Base-by-base conservation (phyloP, 768 basidiomycete species). In the Termitomyces sp. region DNA sequence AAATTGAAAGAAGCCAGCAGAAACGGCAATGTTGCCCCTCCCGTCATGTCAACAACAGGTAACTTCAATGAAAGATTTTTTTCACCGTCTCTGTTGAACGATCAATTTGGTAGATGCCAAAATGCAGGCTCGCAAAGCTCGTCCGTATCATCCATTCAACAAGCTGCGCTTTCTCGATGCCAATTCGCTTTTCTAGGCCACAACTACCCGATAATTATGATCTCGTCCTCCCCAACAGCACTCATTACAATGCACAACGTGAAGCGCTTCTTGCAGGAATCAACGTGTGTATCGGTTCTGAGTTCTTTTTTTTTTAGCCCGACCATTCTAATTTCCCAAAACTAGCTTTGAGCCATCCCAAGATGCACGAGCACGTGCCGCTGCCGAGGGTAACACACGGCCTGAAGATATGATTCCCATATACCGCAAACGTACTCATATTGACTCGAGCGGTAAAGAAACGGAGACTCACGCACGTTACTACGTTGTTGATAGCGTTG, bases 221-320 rank as follows among this genome's bases (percentile, higher is more conserved):
- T 99, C 42, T 96, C 95, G 0, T 96, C 95, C 0, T 95, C 90
- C 16, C 95, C 95, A 0, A 98, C 96, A 1, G 87, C 94, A 3
- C 83, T 99, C 54, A 87, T 99, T 68, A 97, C 94, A 6, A 97
- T 99, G 93, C 87, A 95, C 82, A 99, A 99, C 66, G 93, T 98
- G 55, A 92, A 91, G 70, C 84, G 83, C 32, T 97, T 98, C 73
- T 73, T 99, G 16, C 93, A 98, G 74, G 93, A 98, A 66, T 83
- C 92, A 0, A 74, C 82, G 88, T 92, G 71, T 58, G 85, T 71
- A 46, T 11, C 9, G 37, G 25, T 41, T 40, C 19, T 32, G 17
- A 40, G 12, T n/a, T 32, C 8, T 14, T 51, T 11, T n/a, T 32
- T 5, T 14, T 51, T 11, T 50, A 37, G 7, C 7, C 16, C 7